Conservation (phyloP, 805 yeast genomes). For the Jamesozyma jinghongensis region DNA sequence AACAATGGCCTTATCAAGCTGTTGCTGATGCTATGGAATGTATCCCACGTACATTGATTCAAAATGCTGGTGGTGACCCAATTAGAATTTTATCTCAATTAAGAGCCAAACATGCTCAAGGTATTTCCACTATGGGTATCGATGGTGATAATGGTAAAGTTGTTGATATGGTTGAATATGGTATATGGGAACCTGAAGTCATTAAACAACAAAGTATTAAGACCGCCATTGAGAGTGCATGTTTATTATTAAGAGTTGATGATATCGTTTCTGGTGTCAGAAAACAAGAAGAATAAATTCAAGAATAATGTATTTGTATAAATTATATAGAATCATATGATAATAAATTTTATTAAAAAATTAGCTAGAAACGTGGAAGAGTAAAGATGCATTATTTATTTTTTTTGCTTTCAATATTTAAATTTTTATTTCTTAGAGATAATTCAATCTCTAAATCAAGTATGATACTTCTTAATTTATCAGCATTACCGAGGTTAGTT, state of each 20-base stretch:
- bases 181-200: conserved; percentile 99
- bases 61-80: conserved; percentile 96
- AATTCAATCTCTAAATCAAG: conserved; percentile 31
- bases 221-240: conserved; percentile 97
- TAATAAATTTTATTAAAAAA: not conserved
- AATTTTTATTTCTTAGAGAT: conserved; percentile 6
- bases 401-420: not conserved
- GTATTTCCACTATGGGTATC: conserved; percentile 75
- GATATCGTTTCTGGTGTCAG: conserved; percentile 96
- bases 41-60: conserved; percentile 93
- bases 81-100: conserved; percentile 80
- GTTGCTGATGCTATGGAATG: conserved; percentile 99
- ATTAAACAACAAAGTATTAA: conserved; percentile 93
- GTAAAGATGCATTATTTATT: not conserved
- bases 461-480: conserved; percentile 29
- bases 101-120: conserved; percentile 94
- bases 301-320: not conserved
- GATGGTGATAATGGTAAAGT: conserved; percentile 93
- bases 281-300: conserved; percentile 31
- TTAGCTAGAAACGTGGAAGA: not conserved
- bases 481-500: conserved; percentile 9
- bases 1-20: conserved; percentile 98
- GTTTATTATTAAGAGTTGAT: conserved; percentile 88
- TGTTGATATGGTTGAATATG: conserved; percentile 91
- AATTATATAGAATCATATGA: not conserved